Percentiles rank a stretch among this genome's conserved stretches.
Conservation (phyloP, 192 early-diverging fungal genomes). For the Coemansia sp. region DNA sequence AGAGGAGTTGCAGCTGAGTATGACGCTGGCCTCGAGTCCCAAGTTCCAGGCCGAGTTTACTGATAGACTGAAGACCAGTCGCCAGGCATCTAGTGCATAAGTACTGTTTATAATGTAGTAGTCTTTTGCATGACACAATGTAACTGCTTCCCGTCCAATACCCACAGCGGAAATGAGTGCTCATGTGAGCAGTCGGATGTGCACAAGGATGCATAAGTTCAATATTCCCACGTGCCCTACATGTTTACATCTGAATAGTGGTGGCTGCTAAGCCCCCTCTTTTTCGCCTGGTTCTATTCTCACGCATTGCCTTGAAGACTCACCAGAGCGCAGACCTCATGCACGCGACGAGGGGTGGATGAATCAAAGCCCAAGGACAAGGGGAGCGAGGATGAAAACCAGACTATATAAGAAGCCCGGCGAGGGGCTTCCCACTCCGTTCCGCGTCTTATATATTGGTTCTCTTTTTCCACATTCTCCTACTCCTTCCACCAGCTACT, state of each 20-base stretch:
- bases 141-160: too few relatives aligned
- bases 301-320: constrained; percentile 6
- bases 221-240: constrained; percentile 5
- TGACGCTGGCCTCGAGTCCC: constrained; percentile 35
- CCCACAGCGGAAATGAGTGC: not conserved
- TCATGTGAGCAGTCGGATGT: constrained; percentile 1
- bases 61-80: constrained; percentile 29
- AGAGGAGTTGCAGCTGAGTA: constrained; percentile 39
- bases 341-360: not conserved
- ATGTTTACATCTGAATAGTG: not conserved
- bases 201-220: not conserved
- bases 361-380: constrained; percentile 3
- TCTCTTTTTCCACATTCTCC: not conserved
- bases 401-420: constrained; percentile 11
- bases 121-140: not conserved
- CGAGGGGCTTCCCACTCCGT: not conserved
- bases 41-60: constrained; percentile 35
- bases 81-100: not conserved
- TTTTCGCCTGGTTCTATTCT: not conserved
- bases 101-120: not conserved
- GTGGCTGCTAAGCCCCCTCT: constrained; percentile 2
- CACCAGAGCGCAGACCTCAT: not conserved
- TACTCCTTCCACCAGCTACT: not conserved
- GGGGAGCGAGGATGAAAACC: not conserved
- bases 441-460: not conserved